Evolutionary conservation across 768 basidiomycete species (phyloP).

Genomic region (Trametes maxima): DNA sequence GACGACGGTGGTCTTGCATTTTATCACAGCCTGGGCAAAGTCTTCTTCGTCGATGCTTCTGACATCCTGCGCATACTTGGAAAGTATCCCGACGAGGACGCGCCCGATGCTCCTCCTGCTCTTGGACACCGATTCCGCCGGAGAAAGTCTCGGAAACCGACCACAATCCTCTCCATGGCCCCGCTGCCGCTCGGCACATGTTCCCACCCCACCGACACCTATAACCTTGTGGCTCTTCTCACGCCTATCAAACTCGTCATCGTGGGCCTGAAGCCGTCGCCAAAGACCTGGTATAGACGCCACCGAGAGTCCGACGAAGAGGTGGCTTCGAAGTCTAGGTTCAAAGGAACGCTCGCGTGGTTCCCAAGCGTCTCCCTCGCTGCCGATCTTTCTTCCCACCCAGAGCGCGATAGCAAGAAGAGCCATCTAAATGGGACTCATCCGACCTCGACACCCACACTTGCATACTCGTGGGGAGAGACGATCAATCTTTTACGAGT

Average conservation of each 20-base stretch:
- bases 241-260: slow-evolving; percentile 91
- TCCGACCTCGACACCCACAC: slow-evolving; percentile 48
- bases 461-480: slow-evolving; percentile 87
- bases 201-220: slow-evolving; percentile 74
- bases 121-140: slow-evolving; percentile 40
- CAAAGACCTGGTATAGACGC: slow-evolving; percentile 89
- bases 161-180: slow-evolving; percentile 75
- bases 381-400: slow-evolving; percentile 17
- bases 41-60: slow-evolving; percentile 92
- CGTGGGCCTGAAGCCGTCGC: slow-evolving; percentile 88
- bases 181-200: slow-evolving; percentile 80
- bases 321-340: slow-evolving; percentile 43
- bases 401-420: slow-evolving; percentile 31
- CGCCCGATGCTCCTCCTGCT: slow-evolving; percentile 23
- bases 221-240: slow-evolving; percentile 81
- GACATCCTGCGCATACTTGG: slow-evolving; percentile 94
- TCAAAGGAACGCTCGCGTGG: slow-evolving; percentile 78
- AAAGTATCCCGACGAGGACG: slow-evolving; percentile 70
- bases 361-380: slow-evolving; percentile 60
- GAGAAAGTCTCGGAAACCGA: slow-evolving; percentile 50
- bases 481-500: slow-evolving; percentile 67
- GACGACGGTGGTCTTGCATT: slow-evolving; percentile 93
- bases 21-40: slow-evolving; percentile 92
- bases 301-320: slow-evolving; percentile 56
- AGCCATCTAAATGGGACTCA: slow-evolving; percentile 23